Evolutionary conservation across 2,329 filamentous ascomycete species (phyloP).

Genomic region (Ascochyta viciae-villosae): DNA sequence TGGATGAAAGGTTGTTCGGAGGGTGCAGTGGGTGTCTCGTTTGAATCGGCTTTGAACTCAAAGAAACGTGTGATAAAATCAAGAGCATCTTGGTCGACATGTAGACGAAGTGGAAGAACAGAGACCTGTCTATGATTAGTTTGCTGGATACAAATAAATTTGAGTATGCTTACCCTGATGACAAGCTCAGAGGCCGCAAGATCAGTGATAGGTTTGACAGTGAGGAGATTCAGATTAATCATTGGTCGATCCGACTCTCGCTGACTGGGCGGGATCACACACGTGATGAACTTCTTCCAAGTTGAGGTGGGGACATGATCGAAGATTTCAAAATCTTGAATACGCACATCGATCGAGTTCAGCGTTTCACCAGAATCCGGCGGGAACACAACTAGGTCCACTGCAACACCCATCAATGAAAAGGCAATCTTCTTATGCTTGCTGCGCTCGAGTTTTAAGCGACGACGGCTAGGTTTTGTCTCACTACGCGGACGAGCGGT

Average conservation of each 20-base stretch:
- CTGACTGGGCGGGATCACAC: conserved; percentile 85
- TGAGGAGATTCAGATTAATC: conserved; percentile 87
- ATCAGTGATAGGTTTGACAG: conserved; percentile 83
- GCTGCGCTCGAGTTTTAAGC: conserved; percentile 80
- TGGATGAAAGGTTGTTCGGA: conserved; percentile 83
- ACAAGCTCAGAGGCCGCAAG: conserved; percentile 90
- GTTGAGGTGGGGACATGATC: conserved; percentile 95
- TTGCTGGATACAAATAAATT: background rate
- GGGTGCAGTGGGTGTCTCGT: conserved; percentile 61
- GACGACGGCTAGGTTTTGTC: conserved; percentile 54
- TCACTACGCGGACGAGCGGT: conserved; percentile 52
- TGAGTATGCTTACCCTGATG: conserved; percentile 69
- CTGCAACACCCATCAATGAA: conserved; percentile 83
- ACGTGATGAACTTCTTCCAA: conserved; percentile 98
- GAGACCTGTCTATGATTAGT: conserved; percentile 56
- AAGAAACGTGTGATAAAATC: conserved; percentile 98
- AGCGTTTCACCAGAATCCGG: conserved; percentile 79
- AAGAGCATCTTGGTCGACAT: conserved; percentile 96
- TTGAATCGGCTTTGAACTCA: conserved; percentile 86
- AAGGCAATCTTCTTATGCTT: conserved; percentile 95
- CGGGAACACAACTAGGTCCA: conserved; percentile 82
- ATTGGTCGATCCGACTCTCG: conserved; percentile 87
- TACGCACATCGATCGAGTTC: conserved; percentile 83
- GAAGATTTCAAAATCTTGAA: conserved; percentile 86
- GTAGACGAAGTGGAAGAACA: conserved; percentile 83